Evolutionary conservation across 768 basidiomycete species (phyloP).

Genomic region (Rhizopogon vinicolor): DNA sequence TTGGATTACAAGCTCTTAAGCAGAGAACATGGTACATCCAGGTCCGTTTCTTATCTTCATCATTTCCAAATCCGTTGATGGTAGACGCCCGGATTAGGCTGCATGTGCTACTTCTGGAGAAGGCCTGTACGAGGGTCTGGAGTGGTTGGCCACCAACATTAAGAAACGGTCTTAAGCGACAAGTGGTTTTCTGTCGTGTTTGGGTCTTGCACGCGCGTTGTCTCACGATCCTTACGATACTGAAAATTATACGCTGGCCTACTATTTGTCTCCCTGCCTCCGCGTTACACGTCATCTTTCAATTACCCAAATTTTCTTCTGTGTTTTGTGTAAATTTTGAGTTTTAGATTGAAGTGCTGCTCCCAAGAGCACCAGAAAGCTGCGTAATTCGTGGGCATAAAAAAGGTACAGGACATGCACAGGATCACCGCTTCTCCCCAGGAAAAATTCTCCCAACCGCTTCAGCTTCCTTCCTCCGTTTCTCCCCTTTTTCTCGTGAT

Average conservation of each 20-base stretch:
- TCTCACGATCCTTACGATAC: constrained; percentile 58
- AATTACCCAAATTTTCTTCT: constrained; percentile 18
- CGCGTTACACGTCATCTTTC: constrained; percentile 22
- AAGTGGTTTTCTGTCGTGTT: constrained; percentile 26
- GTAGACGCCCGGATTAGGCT: constrained; percentile 48
- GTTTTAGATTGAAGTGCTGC: constrained; percentile 21
- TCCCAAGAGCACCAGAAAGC: neutral
- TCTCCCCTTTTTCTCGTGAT: constrained; percentile 65
- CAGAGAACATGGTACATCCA: constrained; percentile 99
- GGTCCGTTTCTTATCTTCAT: constrained; percentile 40
- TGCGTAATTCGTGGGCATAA: neutral
- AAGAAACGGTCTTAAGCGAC: constrained; percentile 68
- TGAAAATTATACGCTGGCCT: constrained; percentile 47
- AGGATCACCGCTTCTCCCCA: constrained; percentile 52
- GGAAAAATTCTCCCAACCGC: constrained; percentile 70
- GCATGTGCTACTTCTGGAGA: constrained; percentile 98
- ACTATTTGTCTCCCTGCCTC: constrained; percentile 29
- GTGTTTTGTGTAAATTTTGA: constrained; percentile 26
- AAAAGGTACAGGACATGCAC: neutral
- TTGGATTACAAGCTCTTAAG: constrained; percentile 94
- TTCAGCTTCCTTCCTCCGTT: constrained; percentile 73
- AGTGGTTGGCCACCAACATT: constrained; percentile 93
- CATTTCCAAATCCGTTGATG: constrained; percentile 9
- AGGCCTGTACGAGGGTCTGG: constrained; percentile 96
- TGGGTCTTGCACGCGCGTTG: constrained; percentile 50